Evolutionary conservation across 768 basidiomycete genomes (phyloP), one percentile per base, ranked within the genome.

Genomic region (Tricholoma flavovirens): DNA sequence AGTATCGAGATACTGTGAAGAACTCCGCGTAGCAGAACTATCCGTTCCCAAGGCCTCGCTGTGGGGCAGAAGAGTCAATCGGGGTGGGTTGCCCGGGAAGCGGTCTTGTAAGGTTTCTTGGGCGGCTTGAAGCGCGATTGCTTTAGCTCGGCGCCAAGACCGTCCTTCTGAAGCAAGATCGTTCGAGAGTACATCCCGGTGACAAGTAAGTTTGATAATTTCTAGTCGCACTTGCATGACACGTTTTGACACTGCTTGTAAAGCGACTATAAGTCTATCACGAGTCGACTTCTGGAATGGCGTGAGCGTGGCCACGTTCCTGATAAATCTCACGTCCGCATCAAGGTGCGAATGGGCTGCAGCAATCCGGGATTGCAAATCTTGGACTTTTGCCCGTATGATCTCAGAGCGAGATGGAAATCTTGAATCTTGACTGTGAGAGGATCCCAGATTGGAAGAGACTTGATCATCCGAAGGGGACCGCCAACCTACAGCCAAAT

Each of bases 281-380:
- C 94, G 83, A 3, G 94, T 94, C 8, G 85, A 76, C 49, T 83
- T 83, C 64, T 87, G 90, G 69, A 98, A 95, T 3, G 97, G 95
- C 14, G 91, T 88, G 36, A 98, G 77, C 42, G 88, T 82, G 1
- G 86, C 86, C 19, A 98, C 78, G 63, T 95, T 96, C 40, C 89
- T 86, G 19, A 88, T 82, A 42, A 87, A 73, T 15, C 87, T 84
- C 67, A 94, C 71, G 59, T 88, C 82, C 9, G 79, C 69, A 49
- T 88, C 83, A 21, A 96, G 83, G 57, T 82, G 78, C 1, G 76
- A 66, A 58, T 85, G 81, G 24, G 76, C 74, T 2, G 74, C 67
- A 14, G 72, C 67, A 53, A 93, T 81, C 56, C 75, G 78, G 15
- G 73, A 68, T 46, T 92, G 83, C 56, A 97, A 70, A 48, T 87